A percentile compares a stretch with the other conserved stretches of the same genome.
These are phyloP conservation scores for Colletotrichum coccodes DNA, from an alignment of 2,329 filamentous ascomycete species.

Conservation along the genomic window DNA sequence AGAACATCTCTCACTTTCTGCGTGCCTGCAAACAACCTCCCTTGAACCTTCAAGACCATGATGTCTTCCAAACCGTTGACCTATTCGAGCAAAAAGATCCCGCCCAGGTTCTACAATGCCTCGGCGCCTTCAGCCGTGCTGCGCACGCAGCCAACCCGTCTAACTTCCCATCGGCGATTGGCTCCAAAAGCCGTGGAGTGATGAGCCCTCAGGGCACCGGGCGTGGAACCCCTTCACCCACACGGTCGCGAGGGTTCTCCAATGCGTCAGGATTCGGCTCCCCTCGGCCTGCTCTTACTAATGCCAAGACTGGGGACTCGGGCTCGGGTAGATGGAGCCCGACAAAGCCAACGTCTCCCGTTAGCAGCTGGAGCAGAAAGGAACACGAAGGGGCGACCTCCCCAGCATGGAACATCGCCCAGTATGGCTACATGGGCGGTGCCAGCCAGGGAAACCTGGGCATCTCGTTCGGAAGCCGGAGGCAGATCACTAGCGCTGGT, in stretches of 20 bases:
- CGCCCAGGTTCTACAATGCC: conserved; percentile 92
- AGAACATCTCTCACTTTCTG: conserved; percentile 97
- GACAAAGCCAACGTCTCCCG: conserved; percentile 67
- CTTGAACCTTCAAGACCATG: conserved; percentile 89
- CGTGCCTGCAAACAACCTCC: conserved; percentile 87
- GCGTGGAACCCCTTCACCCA: conserved; percentile 53
- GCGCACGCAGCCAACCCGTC: conserved; percentile 80
- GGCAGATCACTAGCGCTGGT: conserved; percentile 88
- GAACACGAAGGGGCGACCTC: conserved; percentile 82
- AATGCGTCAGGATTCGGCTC: conserved; percentile 60
- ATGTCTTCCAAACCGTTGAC: conserved; percentile 97
- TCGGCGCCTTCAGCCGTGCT: conserved; percentile 89
- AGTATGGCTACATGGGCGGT: conserved; percentile 98
- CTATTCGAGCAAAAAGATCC: conserved; percentile 96
- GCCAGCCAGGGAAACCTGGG: conserved; percentile 96
- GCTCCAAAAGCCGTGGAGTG: conserved; percentile 68
- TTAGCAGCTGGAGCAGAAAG: conserved; percentile 92
- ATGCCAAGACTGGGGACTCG: conserved; percentile 64
- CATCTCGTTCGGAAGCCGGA: conserved; percentile 88
- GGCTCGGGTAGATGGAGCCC: conserved; percentile 69
- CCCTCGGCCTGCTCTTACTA: conserved; percentile 50
- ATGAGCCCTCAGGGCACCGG: conserved; percentile 77
- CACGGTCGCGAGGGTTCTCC: conserved; percentile 60
- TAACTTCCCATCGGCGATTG: conserved; percentile 80
- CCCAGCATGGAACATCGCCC: conserved; percentile 97